These are phyloP conservation scores for Cyberlindnera mrakii DNA, from an alignment of 805 yeast genomes.

Conservation along the genomic window DNA sequence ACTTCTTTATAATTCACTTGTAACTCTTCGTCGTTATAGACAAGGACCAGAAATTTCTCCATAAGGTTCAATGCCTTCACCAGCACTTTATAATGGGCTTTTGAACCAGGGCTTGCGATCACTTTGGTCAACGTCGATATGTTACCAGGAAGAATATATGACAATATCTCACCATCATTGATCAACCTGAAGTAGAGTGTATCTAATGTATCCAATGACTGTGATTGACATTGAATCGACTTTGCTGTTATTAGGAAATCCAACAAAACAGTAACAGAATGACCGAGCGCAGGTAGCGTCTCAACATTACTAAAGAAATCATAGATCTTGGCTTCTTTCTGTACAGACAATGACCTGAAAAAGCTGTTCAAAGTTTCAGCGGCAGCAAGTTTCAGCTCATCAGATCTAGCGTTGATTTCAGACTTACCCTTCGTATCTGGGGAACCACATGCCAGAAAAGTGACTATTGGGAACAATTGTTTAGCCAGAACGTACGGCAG, in stretches of 20 bases:
- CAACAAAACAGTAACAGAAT: slow-evolving; percentile 38
- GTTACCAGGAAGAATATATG: slow-evolving; percentile 46
- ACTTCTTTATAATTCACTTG: slow-evolving; percentile 19
- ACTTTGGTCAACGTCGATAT: slow-evolving; percentile 39
- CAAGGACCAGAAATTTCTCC: slow-evolving; percentile 24
- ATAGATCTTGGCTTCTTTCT: slow-evolving; percentile 16
- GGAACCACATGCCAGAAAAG: slow-evolving; percentile 40
- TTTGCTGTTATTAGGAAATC: slow-evolving; percentile 27
- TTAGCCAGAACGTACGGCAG: slow-evolving; percentile 32
- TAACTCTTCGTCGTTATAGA: slow-evolving; percentile 38
- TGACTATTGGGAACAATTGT: slow-evolving; percentile 42
- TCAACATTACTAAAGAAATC: slow-evolving; percentile 27
- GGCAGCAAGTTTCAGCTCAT: slow-evolving; percentile 33
- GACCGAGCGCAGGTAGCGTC: slow-evolving; percentile 41
- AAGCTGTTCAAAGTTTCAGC: slow-evolving; percentile 25
- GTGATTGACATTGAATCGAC: slow-evolving; percentile 25
- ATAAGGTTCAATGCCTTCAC: slow-evolving; percentile 27
- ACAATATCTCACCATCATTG: slow-evolving; percentile 42
- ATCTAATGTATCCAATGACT: slow-evolving; percentile 29
- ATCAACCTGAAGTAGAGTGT: slow-evolving; percentile 29
- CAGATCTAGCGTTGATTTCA: slow-evolving; percentile 23
- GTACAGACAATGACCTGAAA: slow-evolving; percentile 24
- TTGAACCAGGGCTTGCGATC: slow-evolving; percentile 25
- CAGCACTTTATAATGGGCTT: slow-evolving; percentile 33
- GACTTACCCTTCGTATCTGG: slow-evolving; percentile 29